Evolutionary conservation across 2,329 filamentous ascomycete genomes (phyloP), one percentile per base, ranked within the genome.

Genomic region (Trichoderma polysporum): DNA sequence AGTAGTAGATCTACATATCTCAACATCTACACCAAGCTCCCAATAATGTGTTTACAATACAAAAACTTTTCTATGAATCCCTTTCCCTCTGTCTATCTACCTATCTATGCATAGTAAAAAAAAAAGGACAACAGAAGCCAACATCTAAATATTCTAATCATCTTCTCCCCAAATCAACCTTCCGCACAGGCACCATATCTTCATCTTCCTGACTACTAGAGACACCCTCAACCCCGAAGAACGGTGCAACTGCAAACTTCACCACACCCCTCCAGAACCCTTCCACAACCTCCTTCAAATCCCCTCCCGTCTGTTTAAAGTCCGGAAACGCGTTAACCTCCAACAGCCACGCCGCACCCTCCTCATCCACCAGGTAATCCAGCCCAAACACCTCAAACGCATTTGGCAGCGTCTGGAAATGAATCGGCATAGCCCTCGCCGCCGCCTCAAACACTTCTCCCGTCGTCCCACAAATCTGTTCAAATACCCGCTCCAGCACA

Each of bases 291-390:
- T 81, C 86, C 75, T 85, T 87, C 70, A 97, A 79, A 66, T 91
- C 90, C 0, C 92, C 93, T 9, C 95, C 95, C 17, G 93, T 97
- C 86, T 98, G 94, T 74, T 86, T 89, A 75, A 98, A 98, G 80
- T 99, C 95, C 10, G 95, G 95, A 79, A 97, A 99, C 0, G 94
- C 92, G 81, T 99, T 99, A 35, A 97, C 87, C 81, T 99, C 95
- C 66, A 99, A 81, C 74, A 99, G 77, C 88, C 89, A 97, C 3
- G 88, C 86, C 3, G 74, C 83, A 0, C 88, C 89, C 13, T 76
- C 72, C 9, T 76, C 73, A 73, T 93, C 92, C 10, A 97, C 89
- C 73, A 99, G 78, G 75, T 95, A 99, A 76, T 99, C 95, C 49
- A 98, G 78, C 0, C 95, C 95, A 76, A 91, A 99, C 8, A 96